Evolutionary conservation across 2,329 filamentous ascomycete species (phyloP), one percentile per base, ranked within the genome.

Genomic region (Colletotrichum graminicola): DNA sequence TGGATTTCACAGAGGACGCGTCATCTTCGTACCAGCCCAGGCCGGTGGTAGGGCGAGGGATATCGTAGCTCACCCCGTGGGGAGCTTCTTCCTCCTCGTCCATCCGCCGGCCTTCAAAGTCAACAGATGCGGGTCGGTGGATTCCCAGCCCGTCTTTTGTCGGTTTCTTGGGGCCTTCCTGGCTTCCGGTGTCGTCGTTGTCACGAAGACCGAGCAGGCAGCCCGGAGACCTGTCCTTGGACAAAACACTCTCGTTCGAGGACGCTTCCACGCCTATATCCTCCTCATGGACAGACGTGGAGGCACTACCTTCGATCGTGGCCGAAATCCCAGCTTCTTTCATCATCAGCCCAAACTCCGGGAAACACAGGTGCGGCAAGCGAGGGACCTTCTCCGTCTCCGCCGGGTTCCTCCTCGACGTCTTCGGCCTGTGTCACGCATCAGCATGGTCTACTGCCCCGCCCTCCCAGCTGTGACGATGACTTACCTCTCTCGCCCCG

Each of bases 1-100:
- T 26, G 16, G 60, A 29, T 7, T 8, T 8, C 0, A 7, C 16
- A 5, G 16, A 32, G 12, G n/a, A 14, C 34, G 26, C 16, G 10
- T 47, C 23, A 4, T 61, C 55, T 12, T 60, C 55, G 47, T 66
- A 60, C 67, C 67, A 70, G 18, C 39, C 62, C 43, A 70, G 47
- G 14, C 62, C 29, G 16, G 55, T 29, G 11, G 23, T 2, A 32
- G 67, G 67, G 5, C 67, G 67, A 14, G 47, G 11, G 4, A 21
- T 55, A 3, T 21, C 43, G 8, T 18, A 36, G 57, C 23, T n/a
- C 26, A 29, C n/a, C 7, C 1, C 36, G 18, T 45, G 7, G 12
- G 29, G 11, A 7, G 2, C 18, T 7, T 63, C 29, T 4, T 34
- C 26, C 36, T 32, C 49, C 23, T 45, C 26, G 23, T 21, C 49